These are phyloP conservation scores for Rutidosis leptorrhynchoides DNA, from an alignment of 129 eudicot genomes.

Conservation along the genomic window DNA sequence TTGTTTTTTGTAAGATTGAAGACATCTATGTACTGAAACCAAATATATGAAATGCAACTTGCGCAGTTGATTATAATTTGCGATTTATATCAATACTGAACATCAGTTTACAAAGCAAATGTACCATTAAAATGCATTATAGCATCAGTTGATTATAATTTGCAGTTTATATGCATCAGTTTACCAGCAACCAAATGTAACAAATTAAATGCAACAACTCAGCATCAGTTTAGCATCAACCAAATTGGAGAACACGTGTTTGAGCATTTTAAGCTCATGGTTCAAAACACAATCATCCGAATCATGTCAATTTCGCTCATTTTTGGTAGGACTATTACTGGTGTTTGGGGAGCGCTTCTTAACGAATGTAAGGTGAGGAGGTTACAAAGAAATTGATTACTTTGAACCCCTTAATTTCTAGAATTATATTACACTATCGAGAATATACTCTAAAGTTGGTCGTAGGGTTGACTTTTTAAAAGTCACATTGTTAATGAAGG, in stretches of 20 bases:
- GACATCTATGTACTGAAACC: no score
- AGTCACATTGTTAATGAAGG: conserved; percentile 43
- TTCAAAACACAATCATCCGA: conserved; percentile 41
- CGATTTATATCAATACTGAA: no score
- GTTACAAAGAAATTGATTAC: conserved; percentile 36
- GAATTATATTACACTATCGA: conserved; percentile 49
- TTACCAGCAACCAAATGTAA: no score
- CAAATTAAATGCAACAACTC: no score
- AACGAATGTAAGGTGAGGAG: conserved; percentile 55
- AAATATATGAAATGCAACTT: no score
- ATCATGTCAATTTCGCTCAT: conserved; percentile 62
- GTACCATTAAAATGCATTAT: no score
- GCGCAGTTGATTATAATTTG: no score
- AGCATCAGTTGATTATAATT: no score
- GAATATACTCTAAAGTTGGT: conserved; percentile 46
- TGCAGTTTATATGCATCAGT: no score
- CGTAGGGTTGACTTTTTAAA: conserved; percentile 46
- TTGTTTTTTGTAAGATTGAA: no score
- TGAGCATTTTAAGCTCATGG: conserved; percentile 38
- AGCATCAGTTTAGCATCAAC: no score
- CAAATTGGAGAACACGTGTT: conserved; percentile 48
- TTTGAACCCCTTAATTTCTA: conserved; percentile 38
- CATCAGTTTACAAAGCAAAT: no score
- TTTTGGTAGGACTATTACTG: conserved; percentile 50
- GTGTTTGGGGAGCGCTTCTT: conserved; percentile 64